Evolutionary conservation across 345 rosid species (phyloP).

Genomic region (Hibiscus trionum): DNA sequence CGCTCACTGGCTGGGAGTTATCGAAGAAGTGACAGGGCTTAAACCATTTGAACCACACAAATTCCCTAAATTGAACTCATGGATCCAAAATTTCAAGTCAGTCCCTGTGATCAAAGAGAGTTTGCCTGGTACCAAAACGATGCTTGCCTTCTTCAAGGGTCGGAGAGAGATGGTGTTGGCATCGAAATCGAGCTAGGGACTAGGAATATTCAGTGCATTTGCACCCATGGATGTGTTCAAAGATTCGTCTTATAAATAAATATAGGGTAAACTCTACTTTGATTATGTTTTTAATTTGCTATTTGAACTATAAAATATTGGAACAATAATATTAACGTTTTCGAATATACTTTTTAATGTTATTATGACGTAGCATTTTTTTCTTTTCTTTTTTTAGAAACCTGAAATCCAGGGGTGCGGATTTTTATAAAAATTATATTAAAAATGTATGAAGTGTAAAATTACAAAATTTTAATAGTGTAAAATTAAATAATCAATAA

Average conservation of each 20-base stretch:
- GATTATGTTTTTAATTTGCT: too few species aligned
- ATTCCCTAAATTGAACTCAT: conserved; percentile 14
- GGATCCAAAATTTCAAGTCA: conserved; percentile 9
- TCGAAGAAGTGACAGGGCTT: neutral
- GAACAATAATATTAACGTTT: too few species aligned
- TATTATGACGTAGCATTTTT: too few species aligned
- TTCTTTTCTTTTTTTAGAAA: too few species aligned
- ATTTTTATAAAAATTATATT: too few species aligned
- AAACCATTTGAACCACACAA: conserved; percentile 2
- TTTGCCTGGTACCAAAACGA: neutral
- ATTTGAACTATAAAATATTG: too few species aligned
- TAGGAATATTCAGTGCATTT: neutral
- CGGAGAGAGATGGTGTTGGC: conserved; percentile 3
- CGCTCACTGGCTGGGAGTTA: too few species aligned
- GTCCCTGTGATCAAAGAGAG: conserved; percentile 9
- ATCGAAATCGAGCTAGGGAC: neutral
- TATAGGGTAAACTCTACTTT: neutral
- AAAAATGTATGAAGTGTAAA: too few species aligned
- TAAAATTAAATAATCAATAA: too few species aligned
- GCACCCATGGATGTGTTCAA: neutral
- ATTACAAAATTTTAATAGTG: too few species aligned
- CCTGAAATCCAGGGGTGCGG: too few species aligned
- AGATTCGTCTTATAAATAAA: neutral
- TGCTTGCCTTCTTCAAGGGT: neutral
- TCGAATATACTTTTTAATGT: too few species aligned